Base-by-base conservation (phyloP, 805 yeast genomes). In the Starmerella asiatica region DNA sequence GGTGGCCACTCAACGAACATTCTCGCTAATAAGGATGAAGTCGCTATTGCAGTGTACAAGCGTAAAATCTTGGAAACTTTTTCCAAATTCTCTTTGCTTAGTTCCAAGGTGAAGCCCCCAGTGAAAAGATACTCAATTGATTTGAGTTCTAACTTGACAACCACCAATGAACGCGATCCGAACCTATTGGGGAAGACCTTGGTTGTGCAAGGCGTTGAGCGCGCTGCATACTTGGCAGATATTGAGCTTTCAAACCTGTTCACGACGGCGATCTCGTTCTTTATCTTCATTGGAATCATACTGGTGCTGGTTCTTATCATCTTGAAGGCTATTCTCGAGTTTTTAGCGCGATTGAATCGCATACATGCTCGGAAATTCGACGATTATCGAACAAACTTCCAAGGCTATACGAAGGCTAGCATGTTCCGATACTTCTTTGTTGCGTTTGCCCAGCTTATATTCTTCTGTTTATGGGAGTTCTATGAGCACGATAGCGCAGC, bases 381-480 rank as follows among this genome's bases (percentile, higher is more conserved):
- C 40, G 85, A 78, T 45, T 88, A 76, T 58, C 75, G 98, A 58
- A 67, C 65, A 40, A 79, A 83, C 29, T 51, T 50, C 46, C 45
- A 37, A 3, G 43, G 46, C 17, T 73, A 84, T 52, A 75, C 82
- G 54, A 88, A 86, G 60, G 98, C 98, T 36, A 73, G 91, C 6
- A 60, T 91, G 43, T 91, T 78, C 67, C 71, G 98, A 56, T 68
- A 86, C 53, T 72, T 82, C 42, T 67, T 81, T 36, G 71, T 91
- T 47, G 84, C 94, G 0, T 81, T 83, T 63, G 94, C 97, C 7
- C 95, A 88, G 59, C 61, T 91, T 32, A 70, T 80, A 3, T 67
- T 88, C 7, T 59, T 91, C 49, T 76, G 88, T 49, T 64, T 88
- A 43, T 91, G 96, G 95, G 91, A 91, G 63, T 75, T 88, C 42